Conservation (phyloP, 228 moss, liverwort and hornwort genomes). For the Sphagnum fallax region DNA sequence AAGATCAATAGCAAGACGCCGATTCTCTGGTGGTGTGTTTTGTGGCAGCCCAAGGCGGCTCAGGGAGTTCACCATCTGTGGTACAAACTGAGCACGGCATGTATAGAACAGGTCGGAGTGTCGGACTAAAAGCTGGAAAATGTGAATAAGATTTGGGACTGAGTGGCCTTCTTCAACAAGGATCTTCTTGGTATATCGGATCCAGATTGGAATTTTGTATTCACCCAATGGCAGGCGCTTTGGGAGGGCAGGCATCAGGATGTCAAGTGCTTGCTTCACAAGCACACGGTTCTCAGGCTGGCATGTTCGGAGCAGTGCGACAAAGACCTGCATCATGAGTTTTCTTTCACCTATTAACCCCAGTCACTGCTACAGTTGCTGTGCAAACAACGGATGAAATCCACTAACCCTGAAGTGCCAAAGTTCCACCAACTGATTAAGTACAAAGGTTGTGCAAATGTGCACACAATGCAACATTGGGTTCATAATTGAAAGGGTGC, state of each 20-base stretch:
- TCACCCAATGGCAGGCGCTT: constrained; percentile 89
- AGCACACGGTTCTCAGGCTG: constrained; percentile 98
- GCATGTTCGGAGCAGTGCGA: constrained; percentile 93
- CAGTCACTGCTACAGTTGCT: too few relatives aligned
- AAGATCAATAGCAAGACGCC: constrained; percentile 96
- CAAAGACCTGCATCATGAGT: constrained; percentile 67
- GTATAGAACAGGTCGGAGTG: constrained; percentile 95
- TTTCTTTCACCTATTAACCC: background rate
- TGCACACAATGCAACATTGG: too few relatives aligned
- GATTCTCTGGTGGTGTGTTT: constrained; percentile 90
- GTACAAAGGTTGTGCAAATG: too few relatives aligned
- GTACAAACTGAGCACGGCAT: constrained; percentile 97
- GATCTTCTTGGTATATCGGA: constrained; percentile 98
- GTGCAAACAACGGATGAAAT: too few relatives aligned
- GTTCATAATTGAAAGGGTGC: too few relatives aligned
- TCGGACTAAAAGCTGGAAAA: constrained; percentile 94
- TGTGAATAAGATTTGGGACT: constrained; percentile 94
- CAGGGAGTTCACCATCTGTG: constrained; percentile 97
- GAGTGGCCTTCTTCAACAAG: constrained; percentile 99
- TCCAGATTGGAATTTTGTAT: constrained; percentile 97
- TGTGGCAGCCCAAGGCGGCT: constrained; percentile 95
- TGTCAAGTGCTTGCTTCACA: constrained; percentile 98
- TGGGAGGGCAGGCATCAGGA: constrained; percentile 98
- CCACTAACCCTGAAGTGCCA: too few relatives aligned
- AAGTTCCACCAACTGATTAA: too few relatives aligned